Percentiles rank a stretch among this genome's conserved stretches.
Conservation (phyloP, 129 eudicot species). For the Dittrichia graveolens region DNA sequence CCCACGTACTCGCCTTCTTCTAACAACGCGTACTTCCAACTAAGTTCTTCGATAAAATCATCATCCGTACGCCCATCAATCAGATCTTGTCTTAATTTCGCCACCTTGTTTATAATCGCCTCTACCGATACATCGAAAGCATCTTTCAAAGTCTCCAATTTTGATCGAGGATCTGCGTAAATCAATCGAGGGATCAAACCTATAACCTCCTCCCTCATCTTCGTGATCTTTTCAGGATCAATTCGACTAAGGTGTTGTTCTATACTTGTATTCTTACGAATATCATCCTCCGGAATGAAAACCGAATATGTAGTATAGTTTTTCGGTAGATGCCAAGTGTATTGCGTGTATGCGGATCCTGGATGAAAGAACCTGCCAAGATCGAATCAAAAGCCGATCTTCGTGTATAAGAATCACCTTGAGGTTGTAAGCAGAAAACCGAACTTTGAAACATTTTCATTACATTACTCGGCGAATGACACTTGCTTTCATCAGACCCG, state of each 20-base stretch:
- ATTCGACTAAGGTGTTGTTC: neutral
- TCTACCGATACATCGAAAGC: constrained; percentile 36
- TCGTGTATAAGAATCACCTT: constrained; percentile 23
- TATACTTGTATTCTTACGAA: constrained; percentile 19
- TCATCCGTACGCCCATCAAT: constrained; percentile 44
- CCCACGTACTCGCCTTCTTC: constrained; percentile 58
- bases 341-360: constrained; percentile 9
- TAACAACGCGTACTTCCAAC: constrained; percentile 42
- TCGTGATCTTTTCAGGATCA: constrained; percentile 9
- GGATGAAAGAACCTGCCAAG: constrained; percentile 30
- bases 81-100: constrained; percentile 49
- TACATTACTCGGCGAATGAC: constrained; percentile 66
- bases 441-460: constrained; percentile 25
- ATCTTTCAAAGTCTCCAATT: constrained; percentile 25
- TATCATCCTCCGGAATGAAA: constrained; percentile 14
- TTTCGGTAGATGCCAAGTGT: constrained; percentile 18
- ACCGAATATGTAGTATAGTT: constrained; percentile 10
- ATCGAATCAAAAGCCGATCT: constrained; percentile 28
- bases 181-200: constrained; percentile 25
- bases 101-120: constrained; percentile 40
- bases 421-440: constrained; percentile 21
- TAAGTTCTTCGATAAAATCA: constrained; percentile 42
- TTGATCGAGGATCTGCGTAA: constrained; percentile 22
- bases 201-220: constrained; percentile 28
- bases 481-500: constrained; percentile 9